These are phyloP conservation scores for Botrytis fabae DNA, from an alignment of 2,329 filamentous ascomycete species.

Conservation along the genomic window DNA sequence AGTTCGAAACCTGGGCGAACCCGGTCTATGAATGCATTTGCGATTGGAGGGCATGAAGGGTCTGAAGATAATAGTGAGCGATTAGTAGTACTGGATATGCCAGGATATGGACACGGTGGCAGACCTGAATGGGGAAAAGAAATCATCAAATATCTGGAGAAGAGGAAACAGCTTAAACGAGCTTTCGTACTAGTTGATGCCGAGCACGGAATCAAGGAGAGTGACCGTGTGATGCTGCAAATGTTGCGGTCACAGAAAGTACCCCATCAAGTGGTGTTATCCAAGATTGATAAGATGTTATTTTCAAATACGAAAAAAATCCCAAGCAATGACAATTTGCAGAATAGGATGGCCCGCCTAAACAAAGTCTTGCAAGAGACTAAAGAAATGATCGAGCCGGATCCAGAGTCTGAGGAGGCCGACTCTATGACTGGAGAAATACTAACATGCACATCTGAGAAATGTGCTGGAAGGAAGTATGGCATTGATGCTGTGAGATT, in stretches of 20 bases:
- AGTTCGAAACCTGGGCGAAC: constrained; percentile 62
- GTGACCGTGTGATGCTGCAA: constrained; percentile 57
- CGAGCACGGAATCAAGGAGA: constrained; percentile 61
- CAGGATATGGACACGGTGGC: constrained; percentile 67
- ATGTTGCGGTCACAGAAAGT: constrained; percentile 57
- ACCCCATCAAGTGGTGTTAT: constrained; percentile 64
- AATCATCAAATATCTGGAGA: constrained; percentile 66
- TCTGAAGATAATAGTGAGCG: constrained; percentile 34
- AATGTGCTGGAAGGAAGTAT: constrained; percentile 48
- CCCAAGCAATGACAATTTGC: constrained; percentile 39
- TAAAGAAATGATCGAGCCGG: constrained; percentile 46
- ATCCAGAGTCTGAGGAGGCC: constrained; percentile 40
- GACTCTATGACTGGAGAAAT: constrained; percentile 56
- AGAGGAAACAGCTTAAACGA: constrained; percentile 57
- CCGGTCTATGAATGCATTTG: constrained; percentile 65
- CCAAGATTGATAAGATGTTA: constrained; percentile 62
- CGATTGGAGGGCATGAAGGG: constrained; percentile 48
- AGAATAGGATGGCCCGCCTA: constrained; percentile 43
- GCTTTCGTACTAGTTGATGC: constrained; percentile 66
- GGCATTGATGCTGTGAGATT: constrained; percentile 64
- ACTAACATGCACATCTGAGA: constrained; percentile 57
- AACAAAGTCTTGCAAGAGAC: constrained; percentile 44
- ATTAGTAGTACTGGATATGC: constrained; percentile 67
- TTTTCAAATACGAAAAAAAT: constrained; percentile 35
- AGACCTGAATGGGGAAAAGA: constrained; percentile 62